phyloP scores from a whole-genome alignment of 768 basidiomycete genomes.

The Boletus eberwhitei region DNA sequence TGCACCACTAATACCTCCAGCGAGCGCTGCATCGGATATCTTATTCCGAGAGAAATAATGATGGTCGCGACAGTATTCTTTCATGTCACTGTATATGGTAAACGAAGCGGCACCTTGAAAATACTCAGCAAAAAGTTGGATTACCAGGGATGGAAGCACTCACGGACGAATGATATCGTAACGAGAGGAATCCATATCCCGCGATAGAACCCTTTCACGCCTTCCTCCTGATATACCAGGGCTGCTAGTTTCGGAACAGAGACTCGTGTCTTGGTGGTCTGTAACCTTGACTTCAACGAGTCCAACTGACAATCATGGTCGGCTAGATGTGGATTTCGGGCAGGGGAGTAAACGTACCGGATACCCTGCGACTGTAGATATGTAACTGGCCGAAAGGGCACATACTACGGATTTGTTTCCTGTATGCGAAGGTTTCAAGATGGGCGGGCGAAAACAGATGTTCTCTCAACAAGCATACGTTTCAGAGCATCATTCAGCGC shows the following conservation, averaged over 20 bases:
- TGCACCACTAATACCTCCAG: constrained; percentile 82
- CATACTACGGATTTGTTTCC: constrained; percentile 87
- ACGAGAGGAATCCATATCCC: constrained; percentile 90
- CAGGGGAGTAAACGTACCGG: constrained; percentile 46
- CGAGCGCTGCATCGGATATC: constrained; percentile 66
- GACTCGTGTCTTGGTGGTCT: constrained; percentile 75
- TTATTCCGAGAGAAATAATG: constrained; percentile 56
- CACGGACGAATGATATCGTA: constrained; percentile 95
- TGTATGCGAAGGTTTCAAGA: constrained; percentile 29
- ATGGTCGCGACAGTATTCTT: constrained; percentile 63
- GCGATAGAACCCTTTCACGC: constrained; percentile 86
- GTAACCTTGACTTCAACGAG: constrained; percentile 89
- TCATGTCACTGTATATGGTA: constrained; percentile 84
- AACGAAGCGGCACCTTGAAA: constrained; percentile 80
- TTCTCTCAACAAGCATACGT: constrained; percentile 41
- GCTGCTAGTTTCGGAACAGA: constrained; percentile 70
- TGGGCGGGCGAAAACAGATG: neutral
- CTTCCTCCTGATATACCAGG: constrained; percentile 78
- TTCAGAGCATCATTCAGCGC: constrained; percentile 64
- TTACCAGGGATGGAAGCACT: constrained; percentile 36
- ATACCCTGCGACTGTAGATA: constrained; percentile 91
- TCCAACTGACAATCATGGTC: constrained; percentile 59
- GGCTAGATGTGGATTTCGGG: neutral
- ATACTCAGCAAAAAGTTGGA: constrained; percentile 4
- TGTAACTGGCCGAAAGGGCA: constrained; percentile 86